A percentile compares a stretch with the other conserved stretches of the same genome.
phyloP scores from a whole-genome alignment of 345 rosid genomes.

The Linum lewisii region DNA sequence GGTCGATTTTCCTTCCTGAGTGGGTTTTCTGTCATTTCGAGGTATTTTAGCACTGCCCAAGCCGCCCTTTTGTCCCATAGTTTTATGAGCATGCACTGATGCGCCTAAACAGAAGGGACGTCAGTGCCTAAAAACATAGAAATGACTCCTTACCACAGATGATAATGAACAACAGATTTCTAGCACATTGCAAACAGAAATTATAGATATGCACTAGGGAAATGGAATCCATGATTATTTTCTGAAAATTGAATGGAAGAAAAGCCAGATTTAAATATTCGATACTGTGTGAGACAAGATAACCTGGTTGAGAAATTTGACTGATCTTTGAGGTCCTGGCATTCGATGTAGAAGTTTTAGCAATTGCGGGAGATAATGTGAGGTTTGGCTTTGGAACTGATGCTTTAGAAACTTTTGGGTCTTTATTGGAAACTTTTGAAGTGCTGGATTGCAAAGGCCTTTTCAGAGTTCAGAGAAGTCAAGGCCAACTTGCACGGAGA shows the following conservation, averaged over 20 bases:
- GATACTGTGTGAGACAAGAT: background rate
- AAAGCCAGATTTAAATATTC: background rate
- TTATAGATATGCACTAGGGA: background rate
- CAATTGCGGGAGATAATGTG: constrained; percentile 19
- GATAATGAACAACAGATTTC: constrained; percentile 3
- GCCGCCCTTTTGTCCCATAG: constrained; percentile 26
- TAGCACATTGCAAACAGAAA: background rate
- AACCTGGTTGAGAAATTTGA: constrained; percentile 46
- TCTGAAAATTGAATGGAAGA: too few relatives aligned
- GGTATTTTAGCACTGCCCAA: constrained; percentile 22
- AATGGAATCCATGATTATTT: background rate
- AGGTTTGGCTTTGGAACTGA: constrained; percentile 32
- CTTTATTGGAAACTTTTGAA: constrained; percentile 32
- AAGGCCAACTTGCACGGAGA: constrained; percentile 33
- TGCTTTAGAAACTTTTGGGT: constrained; percentile 33
- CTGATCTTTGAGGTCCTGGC: constrained; percentile 29
- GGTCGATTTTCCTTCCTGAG: constrained; percentile 28
- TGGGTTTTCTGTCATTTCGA: constrained; percentile 32
- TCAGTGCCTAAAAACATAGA: constrained; percentile 2
- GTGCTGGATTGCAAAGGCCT: constrained; percentile 39
- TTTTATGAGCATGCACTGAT: constrained; percentile 36
- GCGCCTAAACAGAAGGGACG: constrained; percentile 7
- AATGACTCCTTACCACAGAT: background rate
- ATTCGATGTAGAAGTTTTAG: constrained; percentile 22
- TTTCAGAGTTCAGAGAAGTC: constrained; percentile 52